A percentile compares a stretch with the other conserved stretches of the same genome.
phyloP scores from a whole-genome alignment of 768 basidiomycete species.

The Neoboletus subvelutipes region DNA sequence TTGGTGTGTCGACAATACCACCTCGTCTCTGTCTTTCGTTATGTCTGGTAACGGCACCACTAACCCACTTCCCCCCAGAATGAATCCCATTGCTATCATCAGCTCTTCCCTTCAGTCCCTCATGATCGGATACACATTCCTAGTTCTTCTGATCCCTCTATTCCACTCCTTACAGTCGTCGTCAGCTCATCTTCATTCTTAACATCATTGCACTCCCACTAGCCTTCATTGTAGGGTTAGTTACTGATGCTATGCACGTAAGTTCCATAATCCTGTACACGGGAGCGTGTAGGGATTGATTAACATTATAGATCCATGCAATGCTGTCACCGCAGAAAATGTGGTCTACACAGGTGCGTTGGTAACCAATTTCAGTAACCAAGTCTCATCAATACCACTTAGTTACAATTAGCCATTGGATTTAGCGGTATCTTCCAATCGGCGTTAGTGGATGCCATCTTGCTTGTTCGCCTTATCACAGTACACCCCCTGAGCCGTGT shows the following conservation, averaged over 20 bases:
- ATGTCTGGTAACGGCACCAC: neutral
- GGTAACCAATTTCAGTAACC: neutral
- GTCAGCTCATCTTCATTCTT: conserved; percentile 26
- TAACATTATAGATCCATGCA: conserved; percentile 18
- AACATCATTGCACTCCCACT: conserved; percentile 12
- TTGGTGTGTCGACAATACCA: no score
- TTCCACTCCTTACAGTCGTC: conserved; percentile 18
- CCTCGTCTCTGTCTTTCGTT: neutral
- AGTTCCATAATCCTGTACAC: neutral
- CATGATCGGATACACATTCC: conserved; percentile 26
- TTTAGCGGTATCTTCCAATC: conserved; percentile 20
- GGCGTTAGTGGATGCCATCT: conserved; percentile 24
- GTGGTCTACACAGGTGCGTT: conserved; percentile 12
- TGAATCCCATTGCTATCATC: neutral
- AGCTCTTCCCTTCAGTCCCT: conserved; percentile 13
- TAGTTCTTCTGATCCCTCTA: conserved; percentile 26
- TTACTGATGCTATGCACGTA: conserved; percentile 9
- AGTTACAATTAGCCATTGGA: conserved; percentile 21
- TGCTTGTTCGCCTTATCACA: conserved; percentile 23
- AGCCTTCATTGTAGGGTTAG: conserved; percentile 10
- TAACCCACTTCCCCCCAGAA: neutral
- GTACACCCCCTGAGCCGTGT: conserved; percentile 18
- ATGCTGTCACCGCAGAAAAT: conserved; percentile 18
- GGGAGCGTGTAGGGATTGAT: neutral
- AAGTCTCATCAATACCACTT: neutral